phyloP scores from a whole-genome alignment of 176 grass and related monocot species.

The Chloris gayana region DNA sequence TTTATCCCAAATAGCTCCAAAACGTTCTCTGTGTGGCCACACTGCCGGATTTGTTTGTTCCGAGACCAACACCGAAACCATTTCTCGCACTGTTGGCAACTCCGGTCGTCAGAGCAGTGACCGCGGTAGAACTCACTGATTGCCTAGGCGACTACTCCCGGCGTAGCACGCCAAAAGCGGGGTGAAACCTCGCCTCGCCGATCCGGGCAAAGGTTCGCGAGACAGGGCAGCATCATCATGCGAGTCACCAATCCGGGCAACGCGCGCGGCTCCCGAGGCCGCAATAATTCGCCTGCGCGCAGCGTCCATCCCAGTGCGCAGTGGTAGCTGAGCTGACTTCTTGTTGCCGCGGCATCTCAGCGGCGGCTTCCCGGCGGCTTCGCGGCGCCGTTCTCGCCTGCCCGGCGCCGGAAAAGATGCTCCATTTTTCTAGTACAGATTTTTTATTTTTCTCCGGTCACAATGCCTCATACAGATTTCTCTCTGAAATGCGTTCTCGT shows the following conservation, averaged over 20 bases:
- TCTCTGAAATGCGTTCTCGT: background rate
- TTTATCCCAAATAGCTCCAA: background rate
- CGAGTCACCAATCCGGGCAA: slow-evolving; percentile 52
- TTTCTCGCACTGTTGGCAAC: background rate
- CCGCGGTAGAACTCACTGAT: background rate
- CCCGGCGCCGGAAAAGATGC: background rate
- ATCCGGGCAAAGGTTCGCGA: slow-evolving; percentile 25
- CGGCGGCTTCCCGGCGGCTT: slow-evolving; percentile 21
- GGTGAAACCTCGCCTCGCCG: slow-evolving; percentile 8
- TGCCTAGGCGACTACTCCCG: background rate
- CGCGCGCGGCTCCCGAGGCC: slow-evolving; percentile 37
- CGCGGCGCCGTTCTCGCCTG: background rate
- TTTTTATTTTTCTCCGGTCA: background rate
- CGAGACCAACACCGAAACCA: background rate
- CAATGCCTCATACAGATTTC: background rate
- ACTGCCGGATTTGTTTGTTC: background rate
- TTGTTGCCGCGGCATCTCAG: slow-evolving; percentile 12
- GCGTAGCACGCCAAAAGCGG: slow-evolving; percentile 17
- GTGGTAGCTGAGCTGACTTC: slow-evolving; percentile 34
- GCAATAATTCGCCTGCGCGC: slow-evolving; percentile 50
- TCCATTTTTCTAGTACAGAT: background rate
- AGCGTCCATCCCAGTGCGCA: background rate
- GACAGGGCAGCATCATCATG: slow-evolving; percentile 38
- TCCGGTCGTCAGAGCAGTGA: background rate
- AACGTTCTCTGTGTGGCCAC: background rate